Conservation (phyloP, 2,329 filamentous ascomycete genomes). For the Cytospora chrysosperma region DNA sequence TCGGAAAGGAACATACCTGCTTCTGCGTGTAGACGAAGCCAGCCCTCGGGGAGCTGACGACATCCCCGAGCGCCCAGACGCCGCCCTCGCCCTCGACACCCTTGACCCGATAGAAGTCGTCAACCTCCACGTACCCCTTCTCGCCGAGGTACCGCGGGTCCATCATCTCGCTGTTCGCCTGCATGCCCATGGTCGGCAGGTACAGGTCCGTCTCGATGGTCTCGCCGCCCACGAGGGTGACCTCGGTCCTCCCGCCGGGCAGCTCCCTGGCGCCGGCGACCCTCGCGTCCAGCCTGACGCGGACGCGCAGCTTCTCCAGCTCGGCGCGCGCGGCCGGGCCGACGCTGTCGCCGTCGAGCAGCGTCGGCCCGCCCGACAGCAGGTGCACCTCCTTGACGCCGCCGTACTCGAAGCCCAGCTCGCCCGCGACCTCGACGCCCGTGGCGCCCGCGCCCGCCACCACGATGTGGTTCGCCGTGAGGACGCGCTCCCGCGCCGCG, state of each 20-base stretch:
- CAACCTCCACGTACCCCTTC: constrained; percentile 46
- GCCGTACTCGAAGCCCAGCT: constrained; percentile 51
- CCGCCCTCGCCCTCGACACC: constrained; percentile 34
- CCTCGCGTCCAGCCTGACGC: constrained; percentile 43
- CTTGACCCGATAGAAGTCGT: constrained; percentile 50
- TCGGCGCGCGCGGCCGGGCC: constrained; percentile 45
- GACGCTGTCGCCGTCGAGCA: constrained; percentile 46
- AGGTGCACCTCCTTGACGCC: constrained; percentile 49
- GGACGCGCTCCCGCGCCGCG: constrained; percentile 41
- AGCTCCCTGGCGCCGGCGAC: constrained; percentile 38
- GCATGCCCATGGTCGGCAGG: constrained; percentile 54
- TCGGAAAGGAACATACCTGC: constrained; percentile 38
- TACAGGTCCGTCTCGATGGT: constrained; percentile 55
- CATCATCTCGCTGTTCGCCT: constrained; percentile 55
- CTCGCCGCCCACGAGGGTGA: constrained; percentile 47
- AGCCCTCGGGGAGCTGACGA: constrained; percentile 49
- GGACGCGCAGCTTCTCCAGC: constrained; percentile 54
- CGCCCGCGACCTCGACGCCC: constrained; percentile 55
- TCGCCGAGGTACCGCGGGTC: constrained; percentile 44
- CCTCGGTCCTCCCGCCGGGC: constrained; percentile 46
- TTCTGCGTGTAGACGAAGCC: constrained; percentile 46
- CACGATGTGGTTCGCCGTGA: constrained; percentile 50
- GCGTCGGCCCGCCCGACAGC: constrained; percentile 40
- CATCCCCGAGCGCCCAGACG: constrained; percentile 55
- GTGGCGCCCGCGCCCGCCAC: constrained; percentile 58